These are phyloP conservation scores for Pseudogymnoascus sp. DNA, from an alignment of 2,329 filamentous ascomycete genomes.

Conservation along the genomic window DNA sequence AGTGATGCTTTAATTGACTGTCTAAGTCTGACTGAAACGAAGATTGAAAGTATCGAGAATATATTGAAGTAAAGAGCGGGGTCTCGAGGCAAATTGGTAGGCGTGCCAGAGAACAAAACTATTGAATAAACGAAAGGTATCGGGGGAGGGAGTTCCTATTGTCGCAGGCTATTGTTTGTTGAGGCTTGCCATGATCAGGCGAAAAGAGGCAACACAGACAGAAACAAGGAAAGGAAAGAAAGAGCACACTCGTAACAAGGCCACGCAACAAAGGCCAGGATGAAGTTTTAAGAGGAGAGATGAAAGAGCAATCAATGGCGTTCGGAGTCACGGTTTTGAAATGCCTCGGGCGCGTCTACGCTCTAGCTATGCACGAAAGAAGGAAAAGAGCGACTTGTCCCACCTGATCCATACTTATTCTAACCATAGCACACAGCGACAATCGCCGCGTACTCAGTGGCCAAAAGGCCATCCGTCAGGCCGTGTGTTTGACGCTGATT, in stretches of 20 bases:
- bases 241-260: conserved; percentile 10
- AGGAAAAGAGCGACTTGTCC: background rate
- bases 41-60: conserved; percentile 3
- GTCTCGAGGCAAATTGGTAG: background rate
- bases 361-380: conserved; percentile 1
- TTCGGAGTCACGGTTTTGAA: conserved; percentile 5
- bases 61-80: conserved; percentile 1
- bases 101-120: background rate
- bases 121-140: conserved; percentile 11
- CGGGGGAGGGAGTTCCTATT: background rate
- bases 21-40: conserved; percentile 5
- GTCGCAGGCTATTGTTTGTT: conserved; percentile 8
- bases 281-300: conserved; percentile 8
- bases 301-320: conserved; percentile 9
- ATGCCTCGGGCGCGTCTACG: background rate
- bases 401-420: conserved; percentile 10
- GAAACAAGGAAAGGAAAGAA: conserved; percentile 7
- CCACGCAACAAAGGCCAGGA: background rate
- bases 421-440: conserved; percentile 8
- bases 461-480: background rate
- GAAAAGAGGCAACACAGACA: background rate
- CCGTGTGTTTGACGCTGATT: conserved; percentile 4
- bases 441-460: conserved; percentile 7
- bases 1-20: conserved; percentile 10
- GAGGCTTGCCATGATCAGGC: conserved; percentile 1